Conservation (phyloP, 108 stramenopile genomes). For the Pelagomonas calceolata region DNA sequence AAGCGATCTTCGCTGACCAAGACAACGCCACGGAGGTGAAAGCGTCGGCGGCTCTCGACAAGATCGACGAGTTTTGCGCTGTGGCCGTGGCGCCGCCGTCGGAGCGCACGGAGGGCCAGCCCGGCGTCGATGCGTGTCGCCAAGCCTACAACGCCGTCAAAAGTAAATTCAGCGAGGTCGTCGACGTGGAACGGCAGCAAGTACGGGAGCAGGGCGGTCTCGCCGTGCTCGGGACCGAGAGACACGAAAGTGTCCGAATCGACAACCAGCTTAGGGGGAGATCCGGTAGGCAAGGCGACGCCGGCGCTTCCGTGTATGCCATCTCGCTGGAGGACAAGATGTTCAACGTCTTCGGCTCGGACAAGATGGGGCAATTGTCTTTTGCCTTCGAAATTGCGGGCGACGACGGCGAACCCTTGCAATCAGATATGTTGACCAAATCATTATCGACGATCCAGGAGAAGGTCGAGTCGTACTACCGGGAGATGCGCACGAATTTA, state of each 20-base stretch:
- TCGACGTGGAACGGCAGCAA: slow-evolving; percentile 62
- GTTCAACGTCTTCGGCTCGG: slow-evolving; percentile 73
- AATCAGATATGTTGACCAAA: slow-evolving; percentile 19
- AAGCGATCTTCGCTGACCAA: too few relatives aligned
- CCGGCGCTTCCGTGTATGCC: slow-evolving; percentile 83
- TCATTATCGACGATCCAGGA: slow-evolving; percentile 70
- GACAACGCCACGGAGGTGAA: not conserved
- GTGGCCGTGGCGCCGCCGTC: slow-evolving; percentile 75
- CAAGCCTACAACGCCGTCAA: slow-evolving; percentile 63
- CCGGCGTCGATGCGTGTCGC: slow-evolving; percentile 58
- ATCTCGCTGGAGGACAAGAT: slow-evolving; percentile 88
- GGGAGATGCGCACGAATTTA: slow-evolving; percentile 67
- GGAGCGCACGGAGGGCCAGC: slow-evolving; percentile 57
- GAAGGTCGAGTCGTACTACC: slow-evolving; percentile 72
- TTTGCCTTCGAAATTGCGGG: not conserved
- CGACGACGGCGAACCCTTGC: not conserved
- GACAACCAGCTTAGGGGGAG: slow-evolving; percentile 86
- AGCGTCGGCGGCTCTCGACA: slow-evolving; percentile 26
- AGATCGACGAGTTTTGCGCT: slow-evolving; percentile 70
- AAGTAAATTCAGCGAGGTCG: slow-evolving; percentile 49
- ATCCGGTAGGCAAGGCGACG: slow-evolving; percentile 87
- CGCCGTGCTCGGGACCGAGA: slow-evolving; percentile 88
- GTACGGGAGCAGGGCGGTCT: slow-evolving; percentile 73
- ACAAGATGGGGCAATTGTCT: slow-evolving; percentile 4
- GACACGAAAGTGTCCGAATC: slow-evolving; percentile 82